A percentile compares a stretch with the other conserved stretches of the same genome.
phyloP scores from a whole-genome alignment of 805 yeast species.

The Wickerhamiella sorbophila region DNA sequence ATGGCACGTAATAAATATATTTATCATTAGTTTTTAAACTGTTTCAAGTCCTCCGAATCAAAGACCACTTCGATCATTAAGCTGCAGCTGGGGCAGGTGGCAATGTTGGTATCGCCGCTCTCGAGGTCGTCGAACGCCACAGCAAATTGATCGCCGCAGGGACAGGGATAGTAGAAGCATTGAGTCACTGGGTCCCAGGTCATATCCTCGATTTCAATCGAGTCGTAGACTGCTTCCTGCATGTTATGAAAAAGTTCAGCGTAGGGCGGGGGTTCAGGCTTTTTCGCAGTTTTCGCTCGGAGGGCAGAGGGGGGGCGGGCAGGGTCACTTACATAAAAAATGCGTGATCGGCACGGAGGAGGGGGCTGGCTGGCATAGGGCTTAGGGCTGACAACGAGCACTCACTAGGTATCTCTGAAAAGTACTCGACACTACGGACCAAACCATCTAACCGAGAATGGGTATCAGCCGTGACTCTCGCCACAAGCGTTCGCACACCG shows the following conservation, averaged over 20 bases:
- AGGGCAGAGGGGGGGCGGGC: too few species aligned
- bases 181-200: conserved; percentile 73
- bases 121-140: conserved; percentile 68
- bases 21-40: conserved; percentile 7
- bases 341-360: too few species aligned
- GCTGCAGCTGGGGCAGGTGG: conserved; percentile 94
- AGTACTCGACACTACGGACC: conserved; percentile 2
- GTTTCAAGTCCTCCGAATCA: conserved; percentile 36
- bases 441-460: conserved; percentile 39
- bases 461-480: conserved; percentile 99
- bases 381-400: not conserved
- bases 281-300: not conserved
- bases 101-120: conserved; percentile 66
- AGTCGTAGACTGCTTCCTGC: conserved; percentile 44
- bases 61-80: conserved; percentile 84
- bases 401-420: not conserved
- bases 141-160: conserved; percentile 93
- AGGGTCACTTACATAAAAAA: too few species aligned
- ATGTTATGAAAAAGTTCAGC: not conserved
- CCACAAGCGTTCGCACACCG: conserved; percentile 99
- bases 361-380: not conserved
- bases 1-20: conserved; percentile 2
- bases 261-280: not conserved
- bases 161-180: conserved; percentile 88
- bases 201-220: conserved; percentile 94